A percentile compares a stretch with the other conserved stretches of the same genome.
Conservation (phyloP, 2,329 filamentous ascomycete genomes). For the Lecanicillium sp. region DNA sequence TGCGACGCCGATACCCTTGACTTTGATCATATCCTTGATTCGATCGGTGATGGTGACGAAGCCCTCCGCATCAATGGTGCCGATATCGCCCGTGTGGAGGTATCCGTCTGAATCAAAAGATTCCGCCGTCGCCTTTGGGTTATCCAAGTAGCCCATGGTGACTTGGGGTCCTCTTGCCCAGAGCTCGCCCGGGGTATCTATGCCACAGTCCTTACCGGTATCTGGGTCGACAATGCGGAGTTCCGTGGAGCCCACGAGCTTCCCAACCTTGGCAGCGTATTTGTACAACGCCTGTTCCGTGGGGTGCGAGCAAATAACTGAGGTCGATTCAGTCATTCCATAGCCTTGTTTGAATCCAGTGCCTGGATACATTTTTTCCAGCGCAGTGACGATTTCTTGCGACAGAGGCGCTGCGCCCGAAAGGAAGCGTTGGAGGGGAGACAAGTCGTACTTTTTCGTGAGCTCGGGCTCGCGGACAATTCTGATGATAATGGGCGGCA, state of each 20-base stretch:
- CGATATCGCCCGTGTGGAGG: conserved; percentile 55
- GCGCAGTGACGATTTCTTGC: conserved; percentile 49
- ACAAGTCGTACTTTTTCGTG: conserved; percentile 50
- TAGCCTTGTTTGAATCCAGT: conserved; percentile 61
- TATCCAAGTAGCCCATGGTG: conserved; percentile 44
- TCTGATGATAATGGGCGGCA: conserved; percentile 56
- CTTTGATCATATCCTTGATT: conserved; percentile 65
- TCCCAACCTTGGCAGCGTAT: conserved; percentile 51
- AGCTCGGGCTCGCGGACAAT: conserved; percentile 49
- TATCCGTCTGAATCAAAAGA: conserved; percentile 50
- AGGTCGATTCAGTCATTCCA: conserved; percentile 62
- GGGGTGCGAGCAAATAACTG: conserved; percentile 57
- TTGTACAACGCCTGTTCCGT: conserved; percentile 49
- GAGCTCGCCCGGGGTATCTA: conserved; percentile 47
- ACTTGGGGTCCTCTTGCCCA: conserved; percentile 41
- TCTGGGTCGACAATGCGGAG: conserved; percentile 51
- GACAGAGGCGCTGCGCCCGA: conserved; percentile 55
- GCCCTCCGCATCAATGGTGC: conserved; percentile 47
- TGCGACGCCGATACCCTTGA: conserved; percentile 57
- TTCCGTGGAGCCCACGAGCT: conserved; percentile 51
- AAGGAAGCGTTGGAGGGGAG: conserved; percentile 48
- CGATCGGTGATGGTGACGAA: conserved; percentile 54
- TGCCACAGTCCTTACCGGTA: conserved; percentile 41
- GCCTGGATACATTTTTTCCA: conserved; percentile 50
- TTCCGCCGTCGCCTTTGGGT: conserved; percentile 36